phyloP scores from a whole-genome alignment of 2,329 filamentous ascomycete species.

The Pseudonectria buxi region DNA sequence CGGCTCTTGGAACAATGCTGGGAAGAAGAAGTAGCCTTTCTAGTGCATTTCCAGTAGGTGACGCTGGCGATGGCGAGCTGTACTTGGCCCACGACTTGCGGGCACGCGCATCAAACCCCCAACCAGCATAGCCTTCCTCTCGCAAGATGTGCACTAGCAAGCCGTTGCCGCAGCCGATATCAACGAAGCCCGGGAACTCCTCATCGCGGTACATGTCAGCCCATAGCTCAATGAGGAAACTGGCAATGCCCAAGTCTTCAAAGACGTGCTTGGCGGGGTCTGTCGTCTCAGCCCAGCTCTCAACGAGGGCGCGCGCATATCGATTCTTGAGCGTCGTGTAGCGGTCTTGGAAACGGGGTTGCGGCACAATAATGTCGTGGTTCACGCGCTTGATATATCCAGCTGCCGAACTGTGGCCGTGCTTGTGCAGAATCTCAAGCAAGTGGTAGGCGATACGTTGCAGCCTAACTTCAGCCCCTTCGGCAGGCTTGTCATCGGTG shows the following conservation, averaged over 20 bases:
- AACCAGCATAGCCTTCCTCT: constrained; percentile 74
- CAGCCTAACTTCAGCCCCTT: constrained; percentile 38
- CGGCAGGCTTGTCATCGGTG: constrained; percentile 17
- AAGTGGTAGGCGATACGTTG: constrained; percentile 62
- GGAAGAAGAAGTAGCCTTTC: constrained; percentile 45
- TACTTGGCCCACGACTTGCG: constrained; percentile 83
- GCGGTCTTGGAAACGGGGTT: constrained; percentile 70
- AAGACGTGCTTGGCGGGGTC: constrained; percentile 91
- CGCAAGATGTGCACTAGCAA: constrained; percentile 78
- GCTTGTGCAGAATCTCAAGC: constrained; percentile 63
- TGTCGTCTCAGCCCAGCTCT: constrained; percentile 78
- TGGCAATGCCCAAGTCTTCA: constrained; percentile 84
- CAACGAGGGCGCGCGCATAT: constrained; percentile 65
- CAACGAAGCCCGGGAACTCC: constrained; percentile 80
- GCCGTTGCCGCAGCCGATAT: constrained; percentile 94
- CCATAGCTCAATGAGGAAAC: constrained; percentile 92
- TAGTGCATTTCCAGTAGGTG: constrained; percentile 29
- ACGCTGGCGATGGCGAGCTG: constrained; percentile 25
- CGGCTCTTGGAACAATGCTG: constrained; percentile 27
- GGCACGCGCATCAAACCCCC: constrained; percentile 84
- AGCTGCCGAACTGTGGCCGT: constrained; percentile 55
- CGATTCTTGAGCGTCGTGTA: constrained; percentile 73
- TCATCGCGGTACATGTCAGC: constrained; percentile 62
- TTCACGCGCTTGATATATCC: constrained; percentile 77
- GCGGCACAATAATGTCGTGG: constrained; percentile 75